These are phyloP conservation scores for Oryza coarctata DNA, from an alignment of 176 grass and related monocot genomes.

Conservation along the genomic window DNA sequence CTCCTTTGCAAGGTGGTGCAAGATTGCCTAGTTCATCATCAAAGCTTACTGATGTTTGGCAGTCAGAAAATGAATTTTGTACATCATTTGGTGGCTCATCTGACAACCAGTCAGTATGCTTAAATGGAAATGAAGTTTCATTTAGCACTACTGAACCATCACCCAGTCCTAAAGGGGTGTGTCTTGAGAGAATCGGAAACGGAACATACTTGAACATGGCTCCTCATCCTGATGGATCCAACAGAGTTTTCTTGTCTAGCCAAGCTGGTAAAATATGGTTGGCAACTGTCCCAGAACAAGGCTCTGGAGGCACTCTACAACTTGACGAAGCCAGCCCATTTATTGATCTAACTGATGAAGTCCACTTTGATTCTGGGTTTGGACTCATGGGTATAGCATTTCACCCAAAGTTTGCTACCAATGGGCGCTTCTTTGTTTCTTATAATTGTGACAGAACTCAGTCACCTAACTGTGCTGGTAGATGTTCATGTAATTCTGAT, in stretches of 20 bases:
- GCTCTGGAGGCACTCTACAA: conserved; percentile 56
- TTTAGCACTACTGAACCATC: conserved; percentile 63
- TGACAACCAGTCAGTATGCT: conserved; percentile 55
- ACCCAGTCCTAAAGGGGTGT: conserved; percentile 68
- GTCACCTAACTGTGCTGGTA: conserved; percentile 55
- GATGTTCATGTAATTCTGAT: conserved; percentile 92
- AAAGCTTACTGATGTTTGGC: conserved; percentile 76
- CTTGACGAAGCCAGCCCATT: conserved; percentile 69
- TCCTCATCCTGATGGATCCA: conserved; percentile 84
- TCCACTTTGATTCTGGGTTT: conserved; percentile 67
- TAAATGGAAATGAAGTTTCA: conserved; percentile 62
- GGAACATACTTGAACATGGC: conserved; percentile 87
- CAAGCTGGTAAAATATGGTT: conserved; percentile 92
- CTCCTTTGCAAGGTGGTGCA: conserved; percentile 50
- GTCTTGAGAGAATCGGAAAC: conserved; percentile 81
- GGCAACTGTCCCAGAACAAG: conserved; percentile 69
- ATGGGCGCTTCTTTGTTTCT: conserved; percentile 88
- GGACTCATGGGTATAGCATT: conserved; percentile 89
- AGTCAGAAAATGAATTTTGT: conserved; percentile 73
- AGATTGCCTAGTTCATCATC: conserved; percentile 46
- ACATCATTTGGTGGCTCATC: conserved; percentile 65
- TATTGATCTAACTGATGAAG: conserved; percentile 89
- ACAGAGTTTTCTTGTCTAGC: conserved; percentile 79
- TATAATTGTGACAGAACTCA: conserved; percentile 79
- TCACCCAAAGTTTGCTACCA: conserved; percentile 73